phyloP scores from a whole-genome alignment of 2,329 filamentous ascomycete genomes.

The Epichloe coenophiala region DNA sequence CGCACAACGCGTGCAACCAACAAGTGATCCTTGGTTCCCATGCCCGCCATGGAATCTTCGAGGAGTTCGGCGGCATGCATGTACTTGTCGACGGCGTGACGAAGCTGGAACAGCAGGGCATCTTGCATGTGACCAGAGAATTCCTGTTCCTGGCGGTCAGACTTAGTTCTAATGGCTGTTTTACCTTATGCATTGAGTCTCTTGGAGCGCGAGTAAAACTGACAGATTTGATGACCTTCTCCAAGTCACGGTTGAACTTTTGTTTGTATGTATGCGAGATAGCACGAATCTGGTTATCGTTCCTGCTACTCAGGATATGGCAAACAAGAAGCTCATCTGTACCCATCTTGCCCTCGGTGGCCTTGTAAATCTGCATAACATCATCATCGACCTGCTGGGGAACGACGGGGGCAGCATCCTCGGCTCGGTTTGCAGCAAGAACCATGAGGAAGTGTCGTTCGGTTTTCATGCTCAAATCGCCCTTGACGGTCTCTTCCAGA shows the following conservation, averaged over 20 bases:
- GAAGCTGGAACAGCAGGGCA: constrained; percentile 68
- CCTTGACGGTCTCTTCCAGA: constrained; percentile 59
- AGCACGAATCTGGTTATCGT: constrained; percentile 71
- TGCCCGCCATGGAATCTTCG: constrained; percentile 77
- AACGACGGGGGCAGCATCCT: constrained; percentile 59
- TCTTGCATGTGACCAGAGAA: constrained; percentile 90
- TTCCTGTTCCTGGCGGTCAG: constrained; percentile 30
- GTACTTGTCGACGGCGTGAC: constrained; percentile 63
- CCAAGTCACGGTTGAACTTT: constrained; percentile 56
- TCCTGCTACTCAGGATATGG: constrained; percentile 61
- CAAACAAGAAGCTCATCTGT: constrained; percentile 69
- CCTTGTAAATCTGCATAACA: constrained; percentile 61
- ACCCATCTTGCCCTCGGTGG: constrained; percentile 58
- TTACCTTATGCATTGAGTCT: background rate
- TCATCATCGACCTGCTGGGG: constrained; percentile 64
- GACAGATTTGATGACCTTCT: constrained; percentile 59
- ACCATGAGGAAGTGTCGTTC: constrained; percentile 76
- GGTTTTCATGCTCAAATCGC: constrained; percentile 76
- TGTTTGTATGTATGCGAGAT: constrained; percentile 63
- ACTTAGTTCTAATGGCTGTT: background rate
- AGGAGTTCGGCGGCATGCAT: constrained; percentile 70
- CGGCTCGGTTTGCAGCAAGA: constrained; percentile 56
- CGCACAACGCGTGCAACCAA: constrained; percentile 67
- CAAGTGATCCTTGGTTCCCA: constrained; percentile 75
- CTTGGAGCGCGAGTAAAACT: constrained; percentile 10